A percentile compares a stretch with the other conserved stretches of the same genome.
These are phyloP conservation scores for Incumbomyces lentus DNA, from an alignment of 2,329 filamentous ascomycete species.

Conservation along the genomic window DNA sequence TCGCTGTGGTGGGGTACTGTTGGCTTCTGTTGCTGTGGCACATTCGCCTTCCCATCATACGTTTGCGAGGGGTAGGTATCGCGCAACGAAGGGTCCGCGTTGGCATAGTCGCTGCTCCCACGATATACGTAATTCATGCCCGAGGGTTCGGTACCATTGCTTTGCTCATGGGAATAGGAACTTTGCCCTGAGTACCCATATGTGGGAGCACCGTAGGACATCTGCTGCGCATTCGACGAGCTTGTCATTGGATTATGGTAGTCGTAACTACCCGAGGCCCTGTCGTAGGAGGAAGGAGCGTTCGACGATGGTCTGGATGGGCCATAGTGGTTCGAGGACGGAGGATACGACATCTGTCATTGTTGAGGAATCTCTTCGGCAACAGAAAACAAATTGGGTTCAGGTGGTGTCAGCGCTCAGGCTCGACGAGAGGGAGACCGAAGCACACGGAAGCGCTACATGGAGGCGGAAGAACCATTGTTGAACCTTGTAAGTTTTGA, in stretches of 20 bases:
- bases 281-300: neutral
- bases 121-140: constrained; percentile 8
- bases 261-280: neutral
- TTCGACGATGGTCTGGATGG: neutral
- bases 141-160: constrained; percentile 3
- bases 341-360: constrained; percentile 14
- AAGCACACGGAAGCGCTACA: too few relatives aligned
- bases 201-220: constrained; percentile 11
- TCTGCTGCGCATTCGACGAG: constrained; percentile 7
- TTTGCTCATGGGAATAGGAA: constrained; percentile 9
- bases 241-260: constrained; percentile 8
- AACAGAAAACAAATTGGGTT: too few relatives aligned
- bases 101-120: constrained; percentile 2
- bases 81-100: neutral
- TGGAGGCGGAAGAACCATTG: too few relatives aligned
- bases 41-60: neutral
- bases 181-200: constrained; percentile 13
- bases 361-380: too few relatives aligned
- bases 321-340: constrained; percentile 7
- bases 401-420: too few relatives aligned
- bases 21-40: neutral
- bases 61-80: constrained; percentile 3
- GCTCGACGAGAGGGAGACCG: too few relatives aligned
- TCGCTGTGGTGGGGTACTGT: constrained; percentile 8
- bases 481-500: too few relatives aligned